These are phyloP conservation scores for Clonostachys byssicola DNA, from an alignment of 2,329 filamentous ascomycete genomes.

Conservation along the genomic window DNA sequence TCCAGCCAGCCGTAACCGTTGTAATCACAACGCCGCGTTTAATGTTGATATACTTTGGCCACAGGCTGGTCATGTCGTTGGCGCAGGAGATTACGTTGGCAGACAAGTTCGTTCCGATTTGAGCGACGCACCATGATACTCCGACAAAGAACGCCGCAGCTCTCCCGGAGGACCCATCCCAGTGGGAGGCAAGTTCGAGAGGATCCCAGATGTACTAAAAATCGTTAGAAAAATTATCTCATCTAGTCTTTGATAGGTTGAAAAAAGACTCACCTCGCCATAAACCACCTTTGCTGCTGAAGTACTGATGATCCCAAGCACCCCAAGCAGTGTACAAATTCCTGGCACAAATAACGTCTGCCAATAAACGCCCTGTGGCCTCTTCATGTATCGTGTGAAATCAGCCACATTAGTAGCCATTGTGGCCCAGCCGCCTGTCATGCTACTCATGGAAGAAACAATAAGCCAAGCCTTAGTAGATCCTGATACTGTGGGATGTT, in stretches of 20 bases:
- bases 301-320: slow-evolving; percentile 50
- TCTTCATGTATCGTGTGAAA: slow-evolving; percentile 30
- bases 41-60: slow-evolving; percentile 51
- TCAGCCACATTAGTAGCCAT: slow-evolving; percentile 37
- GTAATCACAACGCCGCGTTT: slow-evolving; percentile 46
- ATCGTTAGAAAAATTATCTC: too few relatives aligned
- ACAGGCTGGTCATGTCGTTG: slow-evolving; percentile 50
- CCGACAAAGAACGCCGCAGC: slow-evolving; percentile 41
- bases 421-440: slow-evolving; percentile 16
- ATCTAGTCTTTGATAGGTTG: too few relatives aligned
- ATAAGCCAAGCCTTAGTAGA: slow-evolving; percentile 3
- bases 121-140: slow-evolving; percentile 47
- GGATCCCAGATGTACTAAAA: slow-evolving; percentile 40
- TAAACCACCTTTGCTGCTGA: slow-evolving; percentile 43
- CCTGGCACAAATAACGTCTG: slow-evolving; percentile 1
- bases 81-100: slow-evolving; percentile 48
- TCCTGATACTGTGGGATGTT: slow-evolving; percentile 4
- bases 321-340: slow-evolving; percentile 17
- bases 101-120: slow-evolving; percentile 53
- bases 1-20: slow-evolving; percentile 26
- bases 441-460: slow-evolving; percentile 2
- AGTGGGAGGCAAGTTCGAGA: slow-evolving; percentile 36
- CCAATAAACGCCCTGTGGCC: slow-evolving; percentile 8
- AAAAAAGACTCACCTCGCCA: slow-evolving; percentile 6
- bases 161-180: slow-evolving; percentile 37